These are phyloP conservation scores for Trichoderma orchidacearum DNA, from an alignment of 495 filamentous ascomycete species.

Conservation along the genomic window DNA sequence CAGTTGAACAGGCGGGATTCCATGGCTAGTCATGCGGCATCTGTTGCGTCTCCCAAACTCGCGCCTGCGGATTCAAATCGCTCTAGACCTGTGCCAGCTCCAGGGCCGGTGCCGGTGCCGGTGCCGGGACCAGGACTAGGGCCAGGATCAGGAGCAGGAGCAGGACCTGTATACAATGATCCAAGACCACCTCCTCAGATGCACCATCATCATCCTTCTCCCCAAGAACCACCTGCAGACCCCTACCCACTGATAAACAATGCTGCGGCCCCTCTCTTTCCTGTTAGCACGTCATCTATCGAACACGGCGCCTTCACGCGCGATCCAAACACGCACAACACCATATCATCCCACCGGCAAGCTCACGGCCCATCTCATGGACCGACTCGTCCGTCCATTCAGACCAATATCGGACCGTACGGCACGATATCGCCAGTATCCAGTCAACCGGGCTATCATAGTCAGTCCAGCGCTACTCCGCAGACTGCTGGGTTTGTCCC, in stretches of 20 bases:
- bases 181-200: conserved; percentile 28
- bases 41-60: conserved; percentile 37
- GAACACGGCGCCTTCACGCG: conserved; percentile 20
- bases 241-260: neutral
- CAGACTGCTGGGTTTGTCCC: conserved; percentile 31
- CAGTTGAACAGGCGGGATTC: conserved; percentile 86
- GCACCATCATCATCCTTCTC: conserved; percentile 20
- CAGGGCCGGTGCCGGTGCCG: neutral
- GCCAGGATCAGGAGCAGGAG: no score
- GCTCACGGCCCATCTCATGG: conserved; percentile 14
- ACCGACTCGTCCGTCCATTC: conserved; percentile 28
- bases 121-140: no score
- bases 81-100: neutral
- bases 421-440: conserved; percentile 36
- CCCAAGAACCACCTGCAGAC: conserved; percentile 18
- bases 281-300: neutral
- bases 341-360: neutral
- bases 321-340: conserved; percentile 23
- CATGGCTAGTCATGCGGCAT: conserved; percentile 42
- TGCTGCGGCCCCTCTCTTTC: neutral
- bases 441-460: conserved; percentile 30
- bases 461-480: conserved; percentile 26
- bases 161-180: conserved; percentile 17
- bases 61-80: neutral
- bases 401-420: conserved; percentile 30